Evolutionary conservation across 2,329 filamentous ascomycete genomes (phyloP).

Genomic region (Penicillium sclerotigenum): DNA sequence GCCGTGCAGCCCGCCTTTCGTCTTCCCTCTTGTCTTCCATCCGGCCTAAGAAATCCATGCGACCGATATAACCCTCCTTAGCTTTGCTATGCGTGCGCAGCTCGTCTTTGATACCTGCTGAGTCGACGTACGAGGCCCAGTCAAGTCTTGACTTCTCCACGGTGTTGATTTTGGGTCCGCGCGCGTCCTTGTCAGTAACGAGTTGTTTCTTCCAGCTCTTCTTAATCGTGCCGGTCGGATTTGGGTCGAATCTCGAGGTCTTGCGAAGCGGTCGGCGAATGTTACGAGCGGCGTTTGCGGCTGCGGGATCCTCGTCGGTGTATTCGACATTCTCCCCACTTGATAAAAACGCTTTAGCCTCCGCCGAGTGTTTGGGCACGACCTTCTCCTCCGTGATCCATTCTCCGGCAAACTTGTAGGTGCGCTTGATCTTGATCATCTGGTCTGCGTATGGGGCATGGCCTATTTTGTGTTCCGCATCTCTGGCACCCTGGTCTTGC

Average conservation of each 20-base stretch:
- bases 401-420: slow-evolving; percentile 58
- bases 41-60: slow-evolving; percentile 61
- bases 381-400: slow-evolving; percentile 53
- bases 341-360: slow-evolving; percentile 54
- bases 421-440: slow-evolving; percentile 55
- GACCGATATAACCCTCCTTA: slow-evolving; percentile 59
- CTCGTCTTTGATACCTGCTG: slow-evolving; percentile 60
- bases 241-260: slow-evolving; percentile 48
- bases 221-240: slow-evolving; percentile 42
- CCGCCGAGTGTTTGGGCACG: slow-evolving; percentile 53
- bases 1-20: slow-evolving; percentile 52
- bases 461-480: slow-evolving; percentile 8
- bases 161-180: slow-evolving; percentile 61
- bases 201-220: slow-evolving; percentile 45
- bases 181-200: slow-evolving; percentile 28
- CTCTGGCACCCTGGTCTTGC: slow-evolving; percentile 15
- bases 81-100: slow-evolving; percentile 60
- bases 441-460: slow-evolving; percentile 36
- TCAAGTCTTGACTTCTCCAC: slow-evolving; percentile 65
- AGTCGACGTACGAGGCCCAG: slow-evolving; percentile 63
- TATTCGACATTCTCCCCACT: slow-evolving; percentile 39
- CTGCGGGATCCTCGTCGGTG: slow-evolving; percentile 23
- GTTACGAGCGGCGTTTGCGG: slow-evolving; percentile 21
- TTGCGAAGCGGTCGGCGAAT: slow-evolving; percentile 42
- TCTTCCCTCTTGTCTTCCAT: slow-evolving; percentile 57